Conservation (phyloP, 371 early-diverging fungal species). For the Rhizopus microsporus region DNA sequence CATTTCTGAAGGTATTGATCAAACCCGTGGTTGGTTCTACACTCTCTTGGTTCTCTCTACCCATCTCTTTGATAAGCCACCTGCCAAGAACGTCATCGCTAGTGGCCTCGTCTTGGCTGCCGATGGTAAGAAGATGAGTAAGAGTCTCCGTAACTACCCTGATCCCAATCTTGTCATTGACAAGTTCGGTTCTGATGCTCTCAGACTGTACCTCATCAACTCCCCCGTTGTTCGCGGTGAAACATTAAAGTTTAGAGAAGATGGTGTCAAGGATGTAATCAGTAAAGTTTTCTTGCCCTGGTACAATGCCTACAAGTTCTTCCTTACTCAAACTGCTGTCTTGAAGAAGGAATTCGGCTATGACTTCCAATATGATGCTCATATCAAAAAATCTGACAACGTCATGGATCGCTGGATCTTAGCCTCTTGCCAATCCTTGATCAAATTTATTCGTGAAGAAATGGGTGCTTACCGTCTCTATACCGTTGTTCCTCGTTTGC, state of each 20-base stretch:
- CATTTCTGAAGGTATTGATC: constrained; percentile 99
- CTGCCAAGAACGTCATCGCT: constrained; percentile 99
- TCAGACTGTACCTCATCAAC: constrained; percentile 98
- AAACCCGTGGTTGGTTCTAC: constrained; percentile 99
- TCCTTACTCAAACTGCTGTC: constrained; percentile 86
- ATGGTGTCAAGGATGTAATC: constrained; percentile 97
- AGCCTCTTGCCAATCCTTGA: constrained; percentile 92
- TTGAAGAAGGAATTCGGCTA: constrained; percentile 85
- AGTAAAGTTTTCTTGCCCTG: constrained; percentile 98
- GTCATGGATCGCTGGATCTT: constrained; percentile 99
- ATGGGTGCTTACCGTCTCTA: constrained; percentile 97
- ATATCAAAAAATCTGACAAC: constrained; percentile 75
- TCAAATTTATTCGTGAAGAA: constrained; percentile 87
- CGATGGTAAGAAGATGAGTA: constrained; percentile 99
- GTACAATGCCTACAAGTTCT: constrained; percentile 99
- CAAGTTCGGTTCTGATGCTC: constrained; percentile 97
- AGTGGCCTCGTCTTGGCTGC: constrained; percentile 98
- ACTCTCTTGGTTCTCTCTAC: constrained; percentile 98
- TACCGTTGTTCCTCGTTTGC: constrained; percentile 92
- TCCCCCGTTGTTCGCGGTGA: constrained; percentile 99
- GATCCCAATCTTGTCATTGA: constrained; percentile 91
- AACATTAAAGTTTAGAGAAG: constrained; percentile 96
- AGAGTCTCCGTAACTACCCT: constrained; percentile 99
- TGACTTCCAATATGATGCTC: constrained; percentile 76
- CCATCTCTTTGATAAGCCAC: constrained; percentile 97